A percentile compares a stretch with the other conserved stretches of the same genome.
These are phyloP conservation scores for Gelatoporia subvermispora DNA, from an alignment of 768 basidiomycete genomes.

Conservation along the genomic window DNA sequence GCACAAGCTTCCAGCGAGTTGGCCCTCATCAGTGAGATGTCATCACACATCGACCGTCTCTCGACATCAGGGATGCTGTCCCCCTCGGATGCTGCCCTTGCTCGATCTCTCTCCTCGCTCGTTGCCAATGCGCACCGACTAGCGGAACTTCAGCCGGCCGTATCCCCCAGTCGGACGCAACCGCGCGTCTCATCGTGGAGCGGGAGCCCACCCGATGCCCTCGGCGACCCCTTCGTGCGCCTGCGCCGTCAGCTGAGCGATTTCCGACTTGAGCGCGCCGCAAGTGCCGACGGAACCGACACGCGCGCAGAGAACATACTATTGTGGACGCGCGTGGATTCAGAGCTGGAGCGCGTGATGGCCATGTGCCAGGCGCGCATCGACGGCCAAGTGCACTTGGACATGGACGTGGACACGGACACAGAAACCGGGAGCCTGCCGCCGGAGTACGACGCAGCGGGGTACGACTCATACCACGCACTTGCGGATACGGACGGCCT, in stretches of 20 bases:
- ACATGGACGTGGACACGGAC: not conserved
- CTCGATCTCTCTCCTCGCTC: constrained; percentile 63
- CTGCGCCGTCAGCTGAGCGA: constrained; percentile 67
- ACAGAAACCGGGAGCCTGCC: constrained; percentile 16
- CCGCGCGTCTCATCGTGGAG: constrained; percentile 24
- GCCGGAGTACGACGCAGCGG: constrained; percentile 26
- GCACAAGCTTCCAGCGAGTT: constrained; percentile 31
- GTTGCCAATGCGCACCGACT: constrained; percentile 65
- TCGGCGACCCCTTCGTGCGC: constrained; percentile 47
- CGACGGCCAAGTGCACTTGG: not conserved
- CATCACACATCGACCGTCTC: constrained; percentile 45
- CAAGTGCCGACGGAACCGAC: constrained; percentile 29
- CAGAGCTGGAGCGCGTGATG: constrained; percentile 65
- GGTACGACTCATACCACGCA: constrained; percentile 11
- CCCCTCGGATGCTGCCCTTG: constrained; percentile 54
- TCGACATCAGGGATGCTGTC: constrained; percentile 34
- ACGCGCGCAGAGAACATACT: constrained; percentile 45
- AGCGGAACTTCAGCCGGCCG: constrained; percentile 7
- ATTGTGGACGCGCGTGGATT: constrained; percentile 72
- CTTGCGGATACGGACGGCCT: constrained; percentile 19
- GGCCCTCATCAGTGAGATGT: constrained; percentile 57
- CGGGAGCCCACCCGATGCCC: not conserved
- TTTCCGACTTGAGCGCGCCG: constrained; percentile 53
- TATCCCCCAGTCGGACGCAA: not conserved
- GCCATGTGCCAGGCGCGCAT: constrained; percentile 56